Evolutionary conservation across 352 stramenopile genomes (phyloP).

Genomic region (Pythium brachiatum): DNA sequence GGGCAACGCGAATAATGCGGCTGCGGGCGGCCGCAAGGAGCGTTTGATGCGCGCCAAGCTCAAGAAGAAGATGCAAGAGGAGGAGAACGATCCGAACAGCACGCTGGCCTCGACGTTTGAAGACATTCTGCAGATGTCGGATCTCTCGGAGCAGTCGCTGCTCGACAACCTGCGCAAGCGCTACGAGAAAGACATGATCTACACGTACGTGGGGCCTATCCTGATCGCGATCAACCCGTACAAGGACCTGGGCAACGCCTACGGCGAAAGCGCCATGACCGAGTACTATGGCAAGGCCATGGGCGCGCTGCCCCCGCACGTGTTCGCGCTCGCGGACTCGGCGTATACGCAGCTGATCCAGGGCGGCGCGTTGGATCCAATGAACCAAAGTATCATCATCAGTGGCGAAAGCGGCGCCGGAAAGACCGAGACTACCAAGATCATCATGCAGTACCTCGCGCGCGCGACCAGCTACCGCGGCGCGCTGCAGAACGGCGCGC

Average conservation of each 20-base stretch:
- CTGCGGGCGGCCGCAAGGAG: slow-evolving; percentile 69
- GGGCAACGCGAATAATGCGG: slow-evolving; percentile 28
- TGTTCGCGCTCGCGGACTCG: slow-evolving; percentile 89
- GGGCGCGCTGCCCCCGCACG: slow-evolving; percentile 79
- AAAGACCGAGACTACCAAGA: slow-evolving; percentile 92
- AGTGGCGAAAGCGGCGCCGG: slow-evolving; percentile 88
- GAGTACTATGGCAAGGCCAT: slow-evolving; percentile 87
- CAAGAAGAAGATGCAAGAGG: slow-evolving; percentile 85
- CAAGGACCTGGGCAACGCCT: slow-evolving; percentile 66
- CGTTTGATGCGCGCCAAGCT: slow-evolving; percentile 81
- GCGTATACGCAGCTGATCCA: slow-evolving; percentile 89
- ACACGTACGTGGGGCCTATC: slow-evolving; percentile 92
- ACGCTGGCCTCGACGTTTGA: slow-evolving; percentile 59
- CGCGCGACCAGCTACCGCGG: slow-evolving; percentile 74
- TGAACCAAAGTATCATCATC: slow-evolving; percentile 92
- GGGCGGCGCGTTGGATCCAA: slow-evolving; percentile 70
- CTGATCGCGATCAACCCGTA: slow-evolving; percentile 93
- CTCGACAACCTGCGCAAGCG: slow-evolving; percentile 84
- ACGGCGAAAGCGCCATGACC: slow-evolving; percentile 80
- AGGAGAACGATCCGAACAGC: slow-evolving; percentile 42
- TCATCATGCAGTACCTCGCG: slow-evolving; percentile 90
- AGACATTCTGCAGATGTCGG: slow-evolving; percentile 89
- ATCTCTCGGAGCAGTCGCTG: slow-evolving; percentile 88
- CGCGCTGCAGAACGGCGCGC: slow-evolving; percentile 50
- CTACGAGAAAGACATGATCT: slow-evolving; percentile 93